Evolutionary conservation across 495 filamentous ascomycete genomes (phyloP).

Genomic region (Tuber umbilicatum): DNA sequence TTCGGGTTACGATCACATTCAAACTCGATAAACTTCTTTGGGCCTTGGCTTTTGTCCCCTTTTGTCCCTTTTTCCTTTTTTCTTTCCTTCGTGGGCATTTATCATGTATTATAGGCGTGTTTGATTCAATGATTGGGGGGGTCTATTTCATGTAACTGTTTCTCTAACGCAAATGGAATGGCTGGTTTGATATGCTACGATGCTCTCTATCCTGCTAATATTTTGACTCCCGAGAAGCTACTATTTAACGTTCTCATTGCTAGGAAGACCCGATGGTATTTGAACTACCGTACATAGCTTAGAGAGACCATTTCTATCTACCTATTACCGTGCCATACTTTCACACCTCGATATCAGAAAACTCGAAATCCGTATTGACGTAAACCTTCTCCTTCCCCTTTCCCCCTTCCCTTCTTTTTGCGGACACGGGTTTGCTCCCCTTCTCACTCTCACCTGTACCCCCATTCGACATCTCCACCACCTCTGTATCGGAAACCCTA

Average conservation of each 20-base stretch:
- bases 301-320: not conserved
- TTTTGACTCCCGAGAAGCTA: not conserved
- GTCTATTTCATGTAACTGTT: constrained; percentile 37
- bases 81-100: constrained; percentile 23
- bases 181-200: constrained; percentile 11
- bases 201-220: not conserved
- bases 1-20: constrained; percentile 37
- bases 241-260: not conserved
- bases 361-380: constrained; percentile 30
- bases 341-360: constrained; percentile 25
- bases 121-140: constrained; percentile 34
- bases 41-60: constrained; percentile 36
- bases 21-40: constrained; percentile 36
- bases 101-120: constrained; percentile 39
- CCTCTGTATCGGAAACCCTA: not conserved
- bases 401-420: not conserved
- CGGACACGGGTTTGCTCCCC: not conserved
- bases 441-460: not conserved
- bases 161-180: constrained; percentile 30
- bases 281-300: not conserved
- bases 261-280: not conserved
- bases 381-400: not conserved
- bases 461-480: not conserved
- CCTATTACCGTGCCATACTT: not conserved
- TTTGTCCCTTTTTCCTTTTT: constrained; percentile 34